These are phyloP conservation scores for Agaricus blazei DNA, from an alignment of 768 basidiomycete genomes.

Conservation along the genomic window DNA sequence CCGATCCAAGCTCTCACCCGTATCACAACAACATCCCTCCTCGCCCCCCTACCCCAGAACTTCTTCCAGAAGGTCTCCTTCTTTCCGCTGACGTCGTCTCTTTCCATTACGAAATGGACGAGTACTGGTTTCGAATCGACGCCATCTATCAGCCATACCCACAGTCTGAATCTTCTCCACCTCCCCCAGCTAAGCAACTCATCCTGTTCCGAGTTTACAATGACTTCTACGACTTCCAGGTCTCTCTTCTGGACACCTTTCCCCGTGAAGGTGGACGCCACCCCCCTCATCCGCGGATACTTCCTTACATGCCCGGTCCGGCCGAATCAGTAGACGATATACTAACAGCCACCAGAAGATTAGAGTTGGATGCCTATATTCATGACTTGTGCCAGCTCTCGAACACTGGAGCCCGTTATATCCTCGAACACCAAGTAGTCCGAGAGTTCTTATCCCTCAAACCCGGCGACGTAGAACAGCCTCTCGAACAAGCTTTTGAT, in stretches of 20 bases:
- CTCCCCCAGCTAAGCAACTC: constrained; percentile 70
- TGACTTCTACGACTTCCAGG: constrained; percentile 98
- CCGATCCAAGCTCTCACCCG: constrained; percentile 23
- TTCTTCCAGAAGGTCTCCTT: constrained; percentile 79
- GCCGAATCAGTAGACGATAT: constrained; percentile 77
- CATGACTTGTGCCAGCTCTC: constrained; percentile 72
- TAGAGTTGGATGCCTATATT: constrained; percentile 88
- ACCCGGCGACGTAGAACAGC: constrained; percentile 78
- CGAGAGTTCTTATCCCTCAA: constrained; percentile 80
- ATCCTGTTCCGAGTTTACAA: constrained; percentile 94
- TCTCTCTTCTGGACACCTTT: constrained; percentile 79
- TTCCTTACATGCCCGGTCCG: constrained; percentile 98
- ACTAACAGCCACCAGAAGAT: constrained; percentile 73
- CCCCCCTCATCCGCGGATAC: constrained; percentile 59
- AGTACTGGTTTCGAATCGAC: constrained; percentile 97
- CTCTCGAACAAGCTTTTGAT: constrained; percentile 48
- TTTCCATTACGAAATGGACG: constrained; percentile 95
- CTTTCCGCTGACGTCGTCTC: constrained; percentile 87
- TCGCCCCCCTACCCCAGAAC: constrained; percentile 36
- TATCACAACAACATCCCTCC: constrained; percentile 19
- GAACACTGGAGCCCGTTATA: constrained; percentile 61
- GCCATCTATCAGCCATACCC: constrained; percentile 84
- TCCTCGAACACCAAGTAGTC: constrained; percentile 76
- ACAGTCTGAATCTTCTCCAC: constrained; percentile 44
- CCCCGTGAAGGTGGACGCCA: constrained; percentile 88